Evolutionary conservation across 768 basidiomycete species (phyloP).

Genomic region (Scleroderma citrinum): DNA sequence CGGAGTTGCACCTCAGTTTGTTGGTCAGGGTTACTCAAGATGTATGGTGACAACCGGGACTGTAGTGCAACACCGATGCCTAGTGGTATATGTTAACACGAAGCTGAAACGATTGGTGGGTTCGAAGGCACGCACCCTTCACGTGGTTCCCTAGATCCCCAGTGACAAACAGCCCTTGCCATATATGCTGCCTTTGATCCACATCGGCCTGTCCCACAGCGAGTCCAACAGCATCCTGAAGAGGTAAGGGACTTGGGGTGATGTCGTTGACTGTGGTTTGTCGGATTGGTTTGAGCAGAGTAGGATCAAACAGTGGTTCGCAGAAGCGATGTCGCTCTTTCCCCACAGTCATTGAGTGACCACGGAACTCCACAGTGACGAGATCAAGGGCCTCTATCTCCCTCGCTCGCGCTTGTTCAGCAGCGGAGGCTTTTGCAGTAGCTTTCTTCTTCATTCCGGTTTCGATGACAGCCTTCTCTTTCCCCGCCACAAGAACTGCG

Average conservation of each 20-base stretch:
- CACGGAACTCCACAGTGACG: slow-evolving; percentile 69
- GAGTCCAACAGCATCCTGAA: slow-evolving; percentile 65
- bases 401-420: slow-evolving; percentile 72
- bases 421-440: slow-evolving; percentile 65
- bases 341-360: slow-evolving; percentile 65
- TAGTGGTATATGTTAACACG: slow-evolving; percentile 19
- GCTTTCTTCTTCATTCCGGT: slow-evolving; percentile 75
- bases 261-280: slow-evolving; percentile 19
- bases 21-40: slow-evolving; percentile 55
- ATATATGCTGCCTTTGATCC: slow-evolving; percentile 64
- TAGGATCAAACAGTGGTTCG: slow-evolving; percentile 82
- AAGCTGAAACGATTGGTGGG: background rate
- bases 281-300: slow-evolving; percentile 39
- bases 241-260: slow-evolving; percentile 29
- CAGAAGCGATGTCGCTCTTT: slow-evolving; percentile 88
- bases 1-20: slow-evolving; percentile 71
- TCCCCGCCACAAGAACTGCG: slow-evolving; percentile 85
- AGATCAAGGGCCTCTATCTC: slow-evolving; percentile 85
- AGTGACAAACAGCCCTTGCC: slow-evolving; percentile 76
- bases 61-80: slow-evolving; percentile 66
- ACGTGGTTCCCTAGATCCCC: slow-evolving; percentile 69
- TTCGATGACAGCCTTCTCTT: slow-evolving; percentile 85
- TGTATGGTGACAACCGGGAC: slow-evolving; percentile 60
- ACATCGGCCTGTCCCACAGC: slow-evolving; percentile 57
- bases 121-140: slow-evolving; percentile 45